Evolutionary conservation across 139 green algal genomes (phyloP), one percentile per base, ranked within the genome.

Genomic region (Pycnococcus provasolii): DNA sequence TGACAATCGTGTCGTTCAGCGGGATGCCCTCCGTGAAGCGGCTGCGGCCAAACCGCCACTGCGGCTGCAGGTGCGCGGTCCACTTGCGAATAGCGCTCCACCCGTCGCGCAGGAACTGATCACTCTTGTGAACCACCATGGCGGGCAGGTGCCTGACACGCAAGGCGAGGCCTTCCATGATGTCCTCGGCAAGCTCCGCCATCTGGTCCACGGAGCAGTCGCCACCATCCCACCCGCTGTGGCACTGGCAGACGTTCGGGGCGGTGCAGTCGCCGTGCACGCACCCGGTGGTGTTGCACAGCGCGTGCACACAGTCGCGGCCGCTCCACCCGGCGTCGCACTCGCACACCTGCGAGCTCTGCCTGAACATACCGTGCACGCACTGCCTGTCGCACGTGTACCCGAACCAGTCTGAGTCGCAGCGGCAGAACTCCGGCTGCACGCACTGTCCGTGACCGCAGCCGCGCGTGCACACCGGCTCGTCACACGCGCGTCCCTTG

Each of bases 21-120:
- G 66, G 66, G 40, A 72, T 13, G 2, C 11, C 66, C 11, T 65
- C 58, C 2, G 53, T 65, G 37, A 72, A 72, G 43, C 66, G 55
- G 53, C 53, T 72, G 43, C 66, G 53, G 42, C 66, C 66, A 43
- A 72, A 65, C 66, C 64, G 60, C 66, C 66, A 72, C 42, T 65
- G 53, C 41, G 55, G 40, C 8, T 72, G 40, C 42, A 72, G 54
- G 44, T 63, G 53, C 43, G 53, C 53, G 6, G 66, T 72, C 66
- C 66, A 72, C 44, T 72, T 72, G 3, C 53, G 55, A 43, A 72
- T 72, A 5, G 11, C 58, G 8, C 58, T 42, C 66, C 66, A 72
- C 26, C 53, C n/a, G 40, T 72, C 66, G 13, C 26, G 53, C 3
- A 26, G 37, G 42, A 47, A 59, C 26, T 54, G 42, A 4, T 57